phyloP scores from a whole-genome alignment of 2,329 filamentous ascomycete genomes.

The Ambrosiella cleistominuta region DNA sequence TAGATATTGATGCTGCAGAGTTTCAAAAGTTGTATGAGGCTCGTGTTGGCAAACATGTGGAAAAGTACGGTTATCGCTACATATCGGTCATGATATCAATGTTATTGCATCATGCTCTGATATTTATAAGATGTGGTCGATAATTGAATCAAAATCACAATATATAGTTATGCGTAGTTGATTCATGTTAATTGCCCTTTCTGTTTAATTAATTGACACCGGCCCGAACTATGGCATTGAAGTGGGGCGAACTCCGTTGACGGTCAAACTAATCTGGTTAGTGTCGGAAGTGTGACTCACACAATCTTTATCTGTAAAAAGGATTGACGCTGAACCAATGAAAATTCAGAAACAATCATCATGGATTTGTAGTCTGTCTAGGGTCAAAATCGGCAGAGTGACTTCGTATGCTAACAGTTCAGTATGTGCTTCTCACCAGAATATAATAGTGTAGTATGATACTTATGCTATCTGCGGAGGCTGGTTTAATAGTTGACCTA shows the following conservation, averaged over 20 bases:
- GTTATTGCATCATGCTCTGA: too few relatives aligned
- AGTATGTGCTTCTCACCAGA: too few relatives aligned
- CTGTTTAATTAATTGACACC: background rate
- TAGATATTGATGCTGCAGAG: too few relatives aligned
- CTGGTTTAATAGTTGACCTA: background rate
- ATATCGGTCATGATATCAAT: too few relatives aligned
- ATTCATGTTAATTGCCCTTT: background rate
- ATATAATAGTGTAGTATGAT: background rate
- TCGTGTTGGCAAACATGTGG: too few relatives aligned
- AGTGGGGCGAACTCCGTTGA: background rate
- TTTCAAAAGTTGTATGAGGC: too few relatives aligned
- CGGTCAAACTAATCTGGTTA: background rate
- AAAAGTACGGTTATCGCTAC: too few relatives aligned
- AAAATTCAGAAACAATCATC: background rate
- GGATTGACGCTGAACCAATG: background rate
- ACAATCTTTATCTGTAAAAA: background rate
- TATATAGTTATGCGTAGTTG: too few relatives aligned
- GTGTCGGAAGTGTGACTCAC: constrained; percentile 4
- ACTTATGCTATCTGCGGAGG: background rate
- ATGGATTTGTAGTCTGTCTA: background rate
- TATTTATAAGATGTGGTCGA: too few relatives aligned
- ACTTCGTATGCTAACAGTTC: too few relatives aligned
- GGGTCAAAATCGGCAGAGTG: too few relatives aligned
- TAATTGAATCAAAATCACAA: too few relatives aligned
- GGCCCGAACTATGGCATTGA: background rate